Percentiles rank a stretch among this genome's conserved stretches.
Conservation (phyloP, 306 rosid species). For the Sechiopsis laciniata region DNA sequence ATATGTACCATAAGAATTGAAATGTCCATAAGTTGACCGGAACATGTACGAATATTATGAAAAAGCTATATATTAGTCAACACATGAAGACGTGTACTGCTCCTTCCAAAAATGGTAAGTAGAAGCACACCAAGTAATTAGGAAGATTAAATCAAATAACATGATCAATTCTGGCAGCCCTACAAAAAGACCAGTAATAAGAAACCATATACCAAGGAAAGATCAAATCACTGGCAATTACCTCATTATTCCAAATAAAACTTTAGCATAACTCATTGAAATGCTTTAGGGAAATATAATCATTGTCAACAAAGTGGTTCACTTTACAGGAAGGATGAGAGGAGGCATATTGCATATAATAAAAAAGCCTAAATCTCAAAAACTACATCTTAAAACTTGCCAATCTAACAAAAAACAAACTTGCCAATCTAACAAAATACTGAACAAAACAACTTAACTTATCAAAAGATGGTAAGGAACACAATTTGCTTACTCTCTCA, state of each 20-base stretch:
- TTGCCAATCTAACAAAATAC: constrained; percentile 6
- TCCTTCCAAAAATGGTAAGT: no score
- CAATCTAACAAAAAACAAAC: constrained; percentile 1
- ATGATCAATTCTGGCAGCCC: background rate
- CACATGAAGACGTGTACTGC: no score
- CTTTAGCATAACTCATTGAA: background rate
- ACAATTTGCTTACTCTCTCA: constrained; percentile 17
- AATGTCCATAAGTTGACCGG: no score
- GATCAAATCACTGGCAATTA: background rate
- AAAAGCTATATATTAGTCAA: no score
- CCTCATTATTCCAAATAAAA: background rate
- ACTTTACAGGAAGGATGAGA: constrained; percentile 17
- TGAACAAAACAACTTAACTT: background rate
- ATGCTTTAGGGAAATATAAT: constrained; percentile 5
- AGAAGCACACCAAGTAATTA: background rate
- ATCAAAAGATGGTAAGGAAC: background rate
- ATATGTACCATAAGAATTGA: no score
- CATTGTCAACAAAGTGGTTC: background rate
- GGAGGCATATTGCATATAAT: constrained; percentile 8
- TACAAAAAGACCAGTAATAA: background rate
- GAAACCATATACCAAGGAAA: background rate
- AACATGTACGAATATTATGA: no score
- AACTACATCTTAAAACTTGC: constrained; percentile 5
- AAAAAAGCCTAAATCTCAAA: background rate
- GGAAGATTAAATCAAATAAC: background rate